Evolutionary conservation across 805 yeast species (phyloP), one percentile per base, ranked within the genome.

Genomic region (Suhomyces xylopsoci): DNA sequence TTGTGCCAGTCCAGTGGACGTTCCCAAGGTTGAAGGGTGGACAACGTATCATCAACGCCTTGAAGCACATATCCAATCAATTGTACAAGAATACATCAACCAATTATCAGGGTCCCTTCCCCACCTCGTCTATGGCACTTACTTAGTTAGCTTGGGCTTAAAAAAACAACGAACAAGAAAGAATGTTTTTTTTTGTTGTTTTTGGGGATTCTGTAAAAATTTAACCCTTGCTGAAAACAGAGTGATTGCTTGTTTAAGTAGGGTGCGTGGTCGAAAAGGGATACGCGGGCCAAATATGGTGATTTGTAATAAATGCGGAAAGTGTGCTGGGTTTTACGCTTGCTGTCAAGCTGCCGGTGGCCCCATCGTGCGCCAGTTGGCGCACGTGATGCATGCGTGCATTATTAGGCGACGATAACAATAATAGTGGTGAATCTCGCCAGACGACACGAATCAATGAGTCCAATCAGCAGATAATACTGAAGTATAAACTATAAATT

Each of bases 261-360:
- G 49, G 49, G 49, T 28, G 43, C 30, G 43, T 47, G 43, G 49
- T 47, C 49, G 26, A 47, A 47, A 34, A 41, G 42, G 49, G 49
- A 20, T 47, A 20, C 30, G 51, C 49, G 51, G 36, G 48, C 54
- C 55, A 17, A 49, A 52, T 44, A 45, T 36, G 55, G 55, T 44
- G 52, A 52, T 52, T 49, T 45, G 47, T 40, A 43, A 46, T 52
- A 45, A 49, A 52, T 41, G 50, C 34, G 54, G 54, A 51, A 51
- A 50, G 54, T 46, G 49, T 44, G 25, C 36, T 17, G 28, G 5
- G 7, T 20, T 8, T 50, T 50, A 50, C 52, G 45, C 49, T 32
- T 14, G 36, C 17, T n/a, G 17, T n/a, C 36, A 32, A 32, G 30
- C 20, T 9, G 24, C 12, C 9, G 20, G 15, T 15, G 30, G 45